Base-by-base conservation (phyloP, 495 filamentous ascomycete genomes). In the Tuber magnatum region DNA sequence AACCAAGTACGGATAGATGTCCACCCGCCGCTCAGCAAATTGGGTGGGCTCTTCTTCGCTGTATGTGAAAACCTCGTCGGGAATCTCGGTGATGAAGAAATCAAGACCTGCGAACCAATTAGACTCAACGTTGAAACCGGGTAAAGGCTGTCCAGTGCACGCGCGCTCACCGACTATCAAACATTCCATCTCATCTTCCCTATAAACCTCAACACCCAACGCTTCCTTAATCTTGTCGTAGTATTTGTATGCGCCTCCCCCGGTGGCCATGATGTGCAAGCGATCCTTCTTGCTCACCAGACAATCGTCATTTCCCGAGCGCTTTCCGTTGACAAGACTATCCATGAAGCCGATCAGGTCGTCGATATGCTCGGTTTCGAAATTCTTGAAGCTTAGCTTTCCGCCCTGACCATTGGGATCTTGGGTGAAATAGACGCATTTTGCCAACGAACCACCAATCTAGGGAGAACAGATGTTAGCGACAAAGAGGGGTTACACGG, bases 131-230 rank as follows among this genome's bases (percentile, higher is more conserved):
- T 46, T 12, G 20, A 69, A 39, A 12, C 41, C 38, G 3, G 68
- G 12, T 38, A 71, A 18, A 68, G 65, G 69, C 46, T 61, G 56
- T 32, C 56, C 24, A 8, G 48, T 9, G 48, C 69, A 71, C 61
- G 70, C 4, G 43, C n/a, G 74, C 86, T 69, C 84, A 93, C 93
- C 94, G 73, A 94, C 95, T 79, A 99, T 99, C 71, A 99, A 85
- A 84, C 95, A 99, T 84, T 97, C 93, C 96, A 99, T 99, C 84
- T 99, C 95, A 81, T 99, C 95, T 83, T 98, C 96, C 38, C 93
- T 87, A 75, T 94, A 84, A 68, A 99, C 93, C 80, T 97, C 91
- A 24, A 97, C 91, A 6, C 91, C 90, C 44, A 99, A 85, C 3
- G 88, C 88, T 61, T 93, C 88, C 81, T 90, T 90, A 78, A 98